Conservation (phyloP, 768 basidiomycete species). For the Podaxis rugospora region DNA sequence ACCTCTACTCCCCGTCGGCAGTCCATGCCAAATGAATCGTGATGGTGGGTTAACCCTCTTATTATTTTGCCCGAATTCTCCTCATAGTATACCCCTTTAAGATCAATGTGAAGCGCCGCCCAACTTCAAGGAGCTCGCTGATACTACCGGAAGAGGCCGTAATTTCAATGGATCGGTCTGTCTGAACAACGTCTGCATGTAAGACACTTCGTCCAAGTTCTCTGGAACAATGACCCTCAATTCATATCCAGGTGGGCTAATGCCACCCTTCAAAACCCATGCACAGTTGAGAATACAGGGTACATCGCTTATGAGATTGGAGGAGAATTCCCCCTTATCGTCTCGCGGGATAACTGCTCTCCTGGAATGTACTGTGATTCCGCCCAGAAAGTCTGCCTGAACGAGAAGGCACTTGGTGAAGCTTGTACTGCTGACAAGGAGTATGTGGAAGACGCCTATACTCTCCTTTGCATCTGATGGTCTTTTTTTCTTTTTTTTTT, state of each 20-base stretch:
- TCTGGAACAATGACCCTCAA: not conserved
- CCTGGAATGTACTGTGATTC: slow-evolving; percentile 77
- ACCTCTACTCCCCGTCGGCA: slow-evolving; percentile 51
- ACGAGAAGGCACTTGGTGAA: slow-evolving; percentile 51
- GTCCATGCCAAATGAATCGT: slow-evolving; percentile 79
- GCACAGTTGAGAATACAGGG: slow-evolving; percentile 73
- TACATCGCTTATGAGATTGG: slow-evolving; percentile 65
- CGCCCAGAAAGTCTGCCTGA: slow-evolving; percentile 48
- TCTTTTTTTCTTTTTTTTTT: not conserved
- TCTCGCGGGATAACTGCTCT: slow-evolving; percentile 77
- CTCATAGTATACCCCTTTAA: slow-evolving; percentile 23
- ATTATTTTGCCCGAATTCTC: not conserved
- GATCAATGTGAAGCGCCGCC: slow-evolving; percentile 76
- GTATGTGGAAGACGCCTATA: slow-evolving; percentile 24
- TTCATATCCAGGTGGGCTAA: slow-evolving; percentile 65
- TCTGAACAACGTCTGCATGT: slow-evolving; percentile 82
- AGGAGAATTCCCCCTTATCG: slow-evolving; percentile 68
- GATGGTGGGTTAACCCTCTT: slow-evolving; percentile 53
- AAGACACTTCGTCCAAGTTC: slow-evolving; percentile 21
- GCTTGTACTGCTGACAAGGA: slow-evolving; percentile 53
- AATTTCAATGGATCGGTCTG: slow-evolving; percentile 84
- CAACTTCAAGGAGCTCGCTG: slow-evolving; percentile 58
- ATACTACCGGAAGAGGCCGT: slow-evolving; percentile 59
- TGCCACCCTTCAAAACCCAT: slow-evolving; percentile 55
- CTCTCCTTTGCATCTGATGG: not conserved